A percentile compares a stretch with the other conserved stretches of the same genome.
Evolutionary conservation across 108 stramenopile species (phyloP).

Genomic region (Discostella stelligeroides): DNA sequence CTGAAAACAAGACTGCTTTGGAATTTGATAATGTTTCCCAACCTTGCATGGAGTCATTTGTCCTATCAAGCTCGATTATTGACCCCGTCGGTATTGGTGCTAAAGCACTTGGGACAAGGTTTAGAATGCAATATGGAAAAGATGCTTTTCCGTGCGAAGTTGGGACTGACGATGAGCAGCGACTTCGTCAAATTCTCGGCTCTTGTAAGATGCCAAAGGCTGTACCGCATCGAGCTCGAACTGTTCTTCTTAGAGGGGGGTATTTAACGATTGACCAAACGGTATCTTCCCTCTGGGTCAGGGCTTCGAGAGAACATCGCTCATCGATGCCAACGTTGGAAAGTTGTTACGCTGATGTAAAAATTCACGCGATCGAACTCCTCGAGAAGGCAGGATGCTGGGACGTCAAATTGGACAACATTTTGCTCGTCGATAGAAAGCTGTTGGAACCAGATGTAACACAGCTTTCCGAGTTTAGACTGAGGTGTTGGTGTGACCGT

Average conservation of each 20-base stretch:
- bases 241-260: constrained; percentile 68
- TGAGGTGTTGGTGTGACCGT: constrained; percentile 44
- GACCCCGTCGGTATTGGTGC: constrained; percentile 83
- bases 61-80: constrained; percentile 54
- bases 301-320: constrained; percentile 12
- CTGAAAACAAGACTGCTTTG: constrained; percentile 8
- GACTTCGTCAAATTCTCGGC: constrained; percentile 58
- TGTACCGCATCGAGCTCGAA: constrained; percentile 61
- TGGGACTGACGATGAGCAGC: constrained; percentile 62
- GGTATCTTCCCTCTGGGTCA: constrained; percentile 26
- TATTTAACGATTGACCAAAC: constrained; percentile 50
- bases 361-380: constrained; percentile 48
- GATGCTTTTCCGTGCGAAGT: constrained; percentile 67
- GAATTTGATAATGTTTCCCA: constrained; percentile 37
- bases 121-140: constrained; percentile 62
- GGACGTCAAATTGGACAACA: constrained; percentile 54
- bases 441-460: constrained; percentile 26
- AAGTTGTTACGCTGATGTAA: constrained; percentile 34
- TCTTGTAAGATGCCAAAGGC: constrained; percentile 53
- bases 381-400: constrained; percentile 57
- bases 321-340: constrained; percentile 25
- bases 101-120: constrained; percentile 76
- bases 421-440: constrained; percentile 56
- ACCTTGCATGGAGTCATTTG: constrained; percentile 71
- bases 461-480: constrained; percentile 9